Percentiles rank a stretch among this genome's conserved stretches.
These are phyloP conservation scores for Cryptosporidium ryanae DNA, from an alignment of 169 alveolate species.

Conservation along the genomic window DNA sequence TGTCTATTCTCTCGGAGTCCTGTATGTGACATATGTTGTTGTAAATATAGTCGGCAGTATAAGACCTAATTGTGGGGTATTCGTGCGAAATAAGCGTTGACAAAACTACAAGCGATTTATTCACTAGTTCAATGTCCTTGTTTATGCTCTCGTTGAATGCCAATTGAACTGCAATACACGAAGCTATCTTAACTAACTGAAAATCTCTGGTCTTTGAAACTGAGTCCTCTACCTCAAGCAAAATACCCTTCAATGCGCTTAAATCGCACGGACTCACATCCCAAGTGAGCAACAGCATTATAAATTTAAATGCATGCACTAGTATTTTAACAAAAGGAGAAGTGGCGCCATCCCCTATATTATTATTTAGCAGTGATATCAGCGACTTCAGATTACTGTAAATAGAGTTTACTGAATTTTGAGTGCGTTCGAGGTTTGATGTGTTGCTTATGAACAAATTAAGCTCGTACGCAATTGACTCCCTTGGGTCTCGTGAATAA, in stretches of 20 bases:
- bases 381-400: slow-evolving; percentile 1
- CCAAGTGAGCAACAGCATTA: slow-evolving; percentile 30
- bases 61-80: slow-evolving; percentile 50
- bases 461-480: too few relatives aligned
- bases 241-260: slow-evolving; percentile 1
- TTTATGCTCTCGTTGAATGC: slow-evolving; percentile 7
- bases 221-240: neutral
- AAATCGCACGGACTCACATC: slow-evolving; percentile 20
- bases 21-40: slow-evolving; percentile 52
- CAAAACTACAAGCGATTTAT: slow-evolving; percentile 1
- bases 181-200: slow-evolving; percentile 10
- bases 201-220: slow-evolving; percentile 1
- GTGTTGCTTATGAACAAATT: too few relatives aligned
- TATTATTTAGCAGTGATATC: neutral
- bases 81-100: slow-evolving; percentile 30
- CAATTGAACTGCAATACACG: slow-evolving; percentile 12
- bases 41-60: slow-evolving; percentile 55
- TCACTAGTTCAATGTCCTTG: neutral
- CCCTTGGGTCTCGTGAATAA: neutral
- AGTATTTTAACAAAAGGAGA: neutral
- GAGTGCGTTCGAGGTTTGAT: too few relatives aligned
- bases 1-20: neutral
- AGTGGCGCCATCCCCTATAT: neutral
- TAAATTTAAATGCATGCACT: slow-evolving; percentile 31
- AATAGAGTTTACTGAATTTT: neutral